Evolutionary conservation across 345 rosid species (phyloP).

Genomic region (Leavenworthia alabamica): DNA sequence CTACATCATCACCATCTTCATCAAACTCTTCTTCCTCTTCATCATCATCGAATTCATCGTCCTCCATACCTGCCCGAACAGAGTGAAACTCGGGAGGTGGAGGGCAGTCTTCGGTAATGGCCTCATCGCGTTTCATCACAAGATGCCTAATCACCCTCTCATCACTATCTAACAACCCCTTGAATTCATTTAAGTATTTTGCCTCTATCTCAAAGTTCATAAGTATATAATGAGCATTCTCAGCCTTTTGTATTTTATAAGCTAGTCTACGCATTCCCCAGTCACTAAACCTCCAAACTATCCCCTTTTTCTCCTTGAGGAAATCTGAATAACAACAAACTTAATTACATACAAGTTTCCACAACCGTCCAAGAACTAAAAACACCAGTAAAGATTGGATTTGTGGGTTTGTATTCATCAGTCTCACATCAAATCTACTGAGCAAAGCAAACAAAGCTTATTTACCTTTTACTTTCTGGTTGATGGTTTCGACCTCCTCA

Average conservation of each 20-base stretch:
- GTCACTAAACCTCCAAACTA: slow-evolving; percentile 75
- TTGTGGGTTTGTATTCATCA: not conserved
- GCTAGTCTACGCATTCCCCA: slow-evolving; percentile 93
- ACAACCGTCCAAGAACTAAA: not conserved
- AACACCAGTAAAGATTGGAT: not conserved
- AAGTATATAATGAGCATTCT: slow-evolving; percentile 69
- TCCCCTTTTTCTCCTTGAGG: slow-evolving; percentile 77
- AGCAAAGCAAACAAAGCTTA: not conserved
- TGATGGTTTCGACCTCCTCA: slow-evolving; percentile 62
- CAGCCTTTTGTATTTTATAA: slow-evolving; percentile 81
- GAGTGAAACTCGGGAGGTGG: slow-evolving; percentile 85
- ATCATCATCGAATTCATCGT: slow-evolving; percentile 45
- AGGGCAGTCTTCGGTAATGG: slow-evolving; percentile 64
- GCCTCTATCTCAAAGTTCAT: slow-evolving; percentile 96
- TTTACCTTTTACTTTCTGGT: slow-evolving; percentile 84
- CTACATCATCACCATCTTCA: slow-evolving; percentile 26
- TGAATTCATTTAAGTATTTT: slow-evolving; percentile 70
- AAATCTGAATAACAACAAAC: slow-evolving; percentile 42
- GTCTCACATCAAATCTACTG: not conserved
- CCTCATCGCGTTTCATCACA: slow-evolving; percentile 75
- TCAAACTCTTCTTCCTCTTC: slow-evolving; percentile 45
- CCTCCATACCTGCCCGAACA: slow-evolving; percentile 41
- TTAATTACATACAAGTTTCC: not conserved
- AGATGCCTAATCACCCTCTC: slow-evolving; percentile 88
- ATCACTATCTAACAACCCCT: slow-evolving; percentile 67